Evolutionary conservation across 345 rosid genomes (phyloP).

Genomic region (Jatropha curcas): DNA sequence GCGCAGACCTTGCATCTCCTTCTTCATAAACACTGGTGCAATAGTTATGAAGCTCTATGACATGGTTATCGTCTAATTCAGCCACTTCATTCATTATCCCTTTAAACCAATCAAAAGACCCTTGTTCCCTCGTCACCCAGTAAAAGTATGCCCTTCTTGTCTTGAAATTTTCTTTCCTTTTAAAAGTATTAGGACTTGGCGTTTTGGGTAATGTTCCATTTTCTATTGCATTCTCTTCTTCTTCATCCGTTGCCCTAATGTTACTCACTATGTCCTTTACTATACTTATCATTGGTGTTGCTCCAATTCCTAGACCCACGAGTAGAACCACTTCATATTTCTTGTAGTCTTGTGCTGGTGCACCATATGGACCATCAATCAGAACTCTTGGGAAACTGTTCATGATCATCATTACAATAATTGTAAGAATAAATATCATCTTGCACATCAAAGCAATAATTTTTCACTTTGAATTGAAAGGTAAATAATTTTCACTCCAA

Average conservation of each 20-base stretch:
- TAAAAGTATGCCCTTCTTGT: slow-evolving; percentile 79
- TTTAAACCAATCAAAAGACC: slow-evolving; percentile 84
- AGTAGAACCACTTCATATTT: slow-evolving; percentile 71
- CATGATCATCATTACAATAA: background rate
- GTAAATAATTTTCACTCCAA: background rate
- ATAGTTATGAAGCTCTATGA: slow-evolving; percentile 72
- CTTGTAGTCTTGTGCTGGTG: slow-evolving; percentile 88
- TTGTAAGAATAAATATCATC: background rate
- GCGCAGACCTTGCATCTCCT: slow-evolving; percentile 81
- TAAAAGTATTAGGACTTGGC: slow-evolving; percentile 36
- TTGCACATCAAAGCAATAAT: background rate
- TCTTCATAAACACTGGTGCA: slow-evolving; percentile 88
- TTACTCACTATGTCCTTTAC: slow-evolving; percentile 74
- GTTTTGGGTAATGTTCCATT: slow-evolving; percentile 30
- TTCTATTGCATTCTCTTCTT: slow-evolving; percentile 45
- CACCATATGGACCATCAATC: slow-evolving; percentile 87
- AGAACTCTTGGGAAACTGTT: slow-evolving; percentile 69
- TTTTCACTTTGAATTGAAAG: too few relatives aligned
- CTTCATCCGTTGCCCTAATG: slow-evolving; percentile 46
- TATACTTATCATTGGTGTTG: slow-evolving; percentile 89
- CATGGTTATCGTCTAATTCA: slow-evolving; percentile 57
- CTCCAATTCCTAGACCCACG: slow-evolving; percentile 82
- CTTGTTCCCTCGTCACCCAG: slow-evolving; percentile 88
- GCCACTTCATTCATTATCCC: slow-evolving; percentile 80
- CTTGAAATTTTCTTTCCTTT: slow-evolving; percentile 51